phyloP scores from a whole-genome alignment of 1,284 basidiomycete genomes.

The Pholiota adiposa region DNA sequence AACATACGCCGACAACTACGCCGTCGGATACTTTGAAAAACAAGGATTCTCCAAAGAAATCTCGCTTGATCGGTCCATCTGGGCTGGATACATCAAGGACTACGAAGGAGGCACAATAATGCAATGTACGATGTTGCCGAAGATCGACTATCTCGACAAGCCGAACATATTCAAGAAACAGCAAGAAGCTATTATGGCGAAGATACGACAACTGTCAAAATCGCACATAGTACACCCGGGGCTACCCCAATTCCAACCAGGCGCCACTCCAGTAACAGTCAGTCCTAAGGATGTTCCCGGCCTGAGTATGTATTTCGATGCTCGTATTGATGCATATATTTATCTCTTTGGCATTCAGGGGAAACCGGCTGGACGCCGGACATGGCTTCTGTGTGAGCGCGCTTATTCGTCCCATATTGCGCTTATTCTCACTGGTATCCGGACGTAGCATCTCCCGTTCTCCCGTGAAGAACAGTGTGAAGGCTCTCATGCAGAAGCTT shows the following conservation, averaged over 20 bases:
- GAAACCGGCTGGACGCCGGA: slow-evolving; percentile 95
- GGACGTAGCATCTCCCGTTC: slow-evolving; percentile 40
- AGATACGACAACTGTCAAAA: slow-evolving; percentile 88
- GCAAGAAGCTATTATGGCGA: slow-evolving; percentile 87
- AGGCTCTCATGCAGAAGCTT: slow-evolving; percentile 80
- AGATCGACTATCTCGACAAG: slow-evolving; percentile 90
- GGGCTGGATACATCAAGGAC: slow-evolving; percentile 99
- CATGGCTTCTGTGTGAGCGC: slow-evolving; percentile 76
- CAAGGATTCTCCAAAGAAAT: slow-evolving; percentile 99
- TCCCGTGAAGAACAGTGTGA: slow-evolving; percentile 58
- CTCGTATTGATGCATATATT: neutral
- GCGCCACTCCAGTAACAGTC: slow-evolving; percentile 49
- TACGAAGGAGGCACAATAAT: slow-evolving; percentile 99
- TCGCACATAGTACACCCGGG: slow-evolving; percentile 90
- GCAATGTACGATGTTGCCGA: slow-evolving; percentile 95
- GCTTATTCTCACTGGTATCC: slow-evolving; percentile 14
- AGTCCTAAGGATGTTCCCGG: slow-evolving; percentile 85
- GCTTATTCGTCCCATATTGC: neutral
- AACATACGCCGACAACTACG: slow-evolving; percentile 99
- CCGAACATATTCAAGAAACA: slow-evolving; percentile 81
- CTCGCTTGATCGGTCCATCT: slow-evolving; percentile 84
- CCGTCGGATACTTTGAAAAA: slow-evolving; percentile 99
- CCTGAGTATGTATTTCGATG: slow-evolving; percentile 56
- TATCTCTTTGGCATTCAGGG: slow-evolving; percentile 43
- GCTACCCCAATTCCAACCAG: slow-evolving; percentile 76